Evolutionary conservation across 106 monocot genomes (phyloP), one percentile per base, ranked within the genome.

Genomic region (Dioscorea zingiberensis): DNA sequence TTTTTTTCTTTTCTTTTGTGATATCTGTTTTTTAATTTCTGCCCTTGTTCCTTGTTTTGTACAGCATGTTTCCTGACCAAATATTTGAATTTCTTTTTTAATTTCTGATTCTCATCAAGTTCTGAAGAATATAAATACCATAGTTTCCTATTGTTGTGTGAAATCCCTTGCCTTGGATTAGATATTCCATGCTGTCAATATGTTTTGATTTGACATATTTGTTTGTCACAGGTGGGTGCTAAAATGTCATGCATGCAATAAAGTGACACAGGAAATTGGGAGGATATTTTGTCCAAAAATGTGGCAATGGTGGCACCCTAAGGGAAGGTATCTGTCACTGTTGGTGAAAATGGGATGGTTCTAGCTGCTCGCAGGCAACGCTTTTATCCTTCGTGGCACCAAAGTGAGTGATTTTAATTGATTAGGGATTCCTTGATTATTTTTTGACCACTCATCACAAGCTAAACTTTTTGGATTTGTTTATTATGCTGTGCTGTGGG

Each of bases 251-350:
- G 97, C 97, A 28, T 98, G 97, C 74, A 81, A 86, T 59, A 88
- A 84, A 62, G 84, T 98, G 70, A 92, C 92, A 19, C 76, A 85
- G 48, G 97, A 98, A 69, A 84, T 86, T 55, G 97, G 97, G 28
- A 81, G 86, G 53, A 84, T 98, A 71, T 98, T 98, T 74, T 98
- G 97, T 60, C 97, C 97, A 53, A 91, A n/a, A 98, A 67, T 98
- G 97, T 69, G 97, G 97, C 23, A 98, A 92, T 74, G 97, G 97
- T 55, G 97, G 97, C 53, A 98, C 97, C 17, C 59, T 98, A 60
- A 78, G 97, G n/a, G 18, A 98, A 92, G 60, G 97, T 98, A 14
- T 98, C 97, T 44, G 84, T 89, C n/a, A 92, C 88, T 47, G 84
- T 98, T 67, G 84, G 75, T 60, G 92, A 88, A 79, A 92, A 91